Percentiles rank a stretch among this genome's conserved stretches.
phyloP scores from a whole-genome alignment of 371 early-diverging fungal genomes.

The Circinella minor region DNA sequence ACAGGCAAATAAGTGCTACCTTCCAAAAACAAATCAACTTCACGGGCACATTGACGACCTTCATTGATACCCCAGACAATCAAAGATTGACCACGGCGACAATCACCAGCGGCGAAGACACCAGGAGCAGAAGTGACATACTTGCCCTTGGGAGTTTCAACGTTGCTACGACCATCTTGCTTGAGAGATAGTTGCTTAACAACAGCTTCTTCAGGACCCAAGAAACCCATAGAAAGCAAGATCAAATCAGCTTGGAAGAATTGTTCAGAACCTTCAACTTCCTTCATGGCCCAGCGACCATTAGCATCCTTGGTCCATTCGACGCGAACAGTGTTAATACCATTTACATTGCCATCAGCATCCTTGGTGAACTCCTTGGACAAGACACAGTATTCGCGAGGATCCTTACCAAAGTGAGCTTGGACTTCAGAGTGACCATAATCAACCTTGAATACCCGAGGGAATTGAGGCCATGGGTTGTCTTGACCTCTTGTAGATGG shows the following conservation, averaged over 20 bases:
- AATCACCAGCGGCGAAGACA: conserved; percentile 97
- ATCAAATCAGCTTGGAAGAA: conserved; percentile 90
- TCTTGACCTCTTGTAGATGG: conserved; percentile 79
- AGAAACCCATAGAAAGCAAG: conserved; percentile 95
- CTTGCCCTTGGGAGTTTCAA: conserved; percentile 78
- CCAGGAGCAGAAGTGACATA: conserved; percentile 80
- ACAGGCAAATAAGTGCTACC: conserved; percentile 74
- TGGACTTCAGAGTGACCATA: conserved; percentile 95
- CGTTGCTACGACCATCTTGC: conserved; percentile 76
- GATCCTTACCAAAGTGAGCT: conserved; percentile 89
- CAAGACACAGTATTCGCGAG: conserved; percentile 91
- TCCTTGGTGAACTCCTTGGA: conserved; percentile 94
- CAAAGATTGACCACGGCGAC: conserved; percentile 92
- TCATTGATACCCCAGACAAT: conserved; percentile 98
- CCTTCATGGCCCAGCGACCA: conserved; percentile 90
- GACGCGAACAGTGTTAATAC: conserved; percentile 93
- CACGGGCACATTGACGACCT: conserved; percentile 94
- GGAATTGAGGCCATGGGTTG: conserved; percentile 98
- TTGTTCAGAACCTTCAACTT: conserved; percentile 83
- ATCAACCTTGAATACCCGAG: conserved; percentile 92
- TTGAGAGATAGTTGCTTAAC: conserved; percentile 79
- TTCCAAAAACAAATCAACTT: conserved; percentile 84
- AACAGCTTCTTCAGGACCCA: conserved; percentile 91
- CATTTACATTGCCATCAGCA: conserved; percentile 81
- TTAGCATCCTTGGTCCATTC: conserved; percentile 86